Evolutionary conservation across 306 rosid genomes (phyloP).

Genomic region (Purshia tridentata): DNA sequence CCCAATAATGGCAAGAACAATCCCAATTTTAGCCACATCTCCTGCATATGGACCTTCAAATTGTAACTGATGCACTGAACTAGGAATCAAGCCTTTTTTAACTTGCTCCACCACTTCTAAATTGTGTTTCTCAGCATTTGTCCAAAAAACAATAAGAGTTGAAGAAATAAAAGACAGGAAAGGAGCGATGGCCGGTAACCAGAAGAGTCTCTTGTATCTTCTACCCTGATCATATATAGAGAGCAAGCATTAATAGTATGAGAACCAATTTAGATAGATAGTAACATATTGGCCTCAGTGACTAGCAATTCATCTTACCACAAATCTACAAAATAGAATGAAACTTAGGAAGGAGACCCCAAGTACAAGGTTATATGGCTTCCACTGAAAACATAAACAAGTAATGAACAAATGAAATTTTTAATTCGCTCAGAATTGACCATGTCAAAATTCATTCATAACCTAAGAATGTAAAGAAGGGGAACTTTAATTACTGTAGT

Average conservation of each 20-base stretch:
- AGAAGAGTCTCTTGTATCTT: not conserved
- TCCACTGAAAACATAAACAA: not conserved
- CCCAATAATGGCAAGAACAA: not conserved
- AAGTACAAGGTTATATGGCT: not conserved
- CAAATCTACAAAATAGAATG: conserved; percentile 34
- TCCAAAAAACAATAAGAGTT: not conserved
- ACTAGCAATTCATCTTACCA: not conserved
- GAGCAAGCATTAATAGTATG: not conserved
- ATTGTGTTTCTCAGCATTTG: not conserved
- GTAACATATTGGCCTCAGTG: not conserved
- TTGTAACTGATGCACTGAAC: not conserved
- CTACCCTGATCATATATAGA: not conserved
- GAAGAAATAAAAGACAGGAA: not conserved
- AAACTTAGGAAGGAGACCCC: not conserved
- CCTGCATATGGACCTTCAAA: not conserved
- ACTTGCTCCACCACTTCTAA: not conserved
- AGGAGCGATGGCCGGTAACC: not conserved
- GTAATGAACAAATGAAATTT: not conserved
- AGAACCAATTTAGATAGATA: not conserved
- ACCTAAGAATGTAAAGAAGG: too few species aligned
- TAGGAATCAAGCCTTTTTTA: not conserved
- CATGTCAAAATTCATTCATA: too few species aligned
- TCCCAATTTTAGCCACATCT: not conserved
- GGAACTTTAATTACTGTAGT: too few species aligned
- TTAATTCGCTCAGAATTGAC: not conserved